A percentile compares a stretch with the other conserved stretches of the same genome.
Evolutionary conservation across 495 filamentous ascomycete genomes (phyloP).

Genomic region (Podospora comata): DNA sequence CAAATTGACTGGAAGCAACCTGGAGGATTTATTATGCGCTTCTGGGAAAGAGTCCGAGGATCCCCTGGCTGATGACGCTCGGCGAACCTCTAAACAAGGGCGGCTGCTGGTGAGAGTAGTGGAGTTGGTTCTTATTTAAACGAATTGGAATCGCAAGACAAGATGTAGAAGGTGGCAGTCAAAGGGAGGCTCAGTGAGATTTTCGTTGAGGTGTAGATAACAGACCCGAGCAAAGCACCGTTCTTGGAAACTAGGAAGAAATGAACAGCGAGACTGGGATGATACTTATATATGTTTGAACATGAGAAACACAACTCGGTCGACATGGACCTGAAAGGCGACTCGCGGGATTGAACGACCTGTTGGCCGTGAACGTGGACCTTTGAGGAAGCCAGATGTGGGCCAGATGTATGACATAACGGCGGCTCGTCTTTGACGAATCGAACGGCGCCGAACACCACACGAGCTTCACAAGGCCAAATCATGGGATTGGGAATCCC

Average conservation of each 20-base stretch:
- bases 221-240: background rate
- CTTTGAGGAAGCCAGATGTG: slow-evolving; percentile 6
- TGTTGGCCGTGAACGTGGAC: slow-evolving; percentile 8
- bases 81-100: background rate
- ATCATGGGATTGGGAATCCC: background rate
- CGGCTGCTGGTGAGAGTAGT: background rate
- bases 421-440: slow-evolving; percentile 3
- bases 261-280: background rate
- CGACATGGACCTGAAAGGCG: background rate
- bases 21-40: background rate
- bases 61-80: background rate
- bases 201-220: background rate
- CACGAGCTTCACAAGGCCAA: background rate
- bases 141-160: background rate
- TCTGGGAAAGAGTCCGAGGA: background rate
- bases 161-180: background rate
- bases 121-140: slow-evolving; percentile 1
- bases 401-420: slow-evolving; percentile 23
- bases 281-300: background rate
- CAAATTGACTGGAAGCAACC: background rate
- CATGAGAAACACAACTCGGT: background rate
- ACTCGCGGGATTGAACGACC: slow-evolving; percentile 4
- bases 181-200: background rate
- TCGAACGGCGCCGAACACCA: background rate
- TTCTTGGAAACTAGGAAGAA: background rate